Conservation (phyloP, 1,139 yeast species). For the Suhomyces chickasaworum region DNA sequence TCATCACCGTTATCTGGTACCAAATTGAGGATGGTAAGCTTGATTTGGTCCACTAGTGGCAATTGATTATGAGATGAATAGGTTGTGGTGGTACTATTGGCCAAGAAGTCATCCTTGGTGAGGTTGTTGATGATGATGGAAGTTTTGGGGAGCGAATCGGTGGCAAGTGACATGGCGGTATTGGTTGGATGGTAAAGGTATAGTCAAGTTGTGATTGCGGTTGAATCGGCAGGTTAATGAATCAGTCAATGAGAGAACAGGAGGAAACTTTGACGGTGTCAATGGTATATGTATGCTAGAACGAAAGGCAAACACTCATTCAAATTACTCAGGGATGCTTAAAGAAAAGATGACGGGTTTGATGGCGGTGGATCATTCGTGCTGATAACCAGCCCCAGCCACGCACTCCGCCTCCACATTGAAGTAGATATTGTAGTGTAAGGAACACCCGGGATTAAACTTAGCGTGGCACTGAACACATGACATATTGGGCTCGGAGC, state of each 20-base stretch:
- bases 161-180: constrained; percentile 9
- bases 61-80: constrained; percentile 13
- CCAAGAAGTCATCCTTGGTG: constrained; percentile 34
- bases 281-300: background rate
- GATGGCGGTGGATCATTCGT: background rate
- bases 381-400: constrained; percentile 2
- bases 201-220: background rate
- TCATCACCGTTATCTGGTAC: constrained; percentile 17
- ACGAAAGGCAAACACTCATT: background rate
- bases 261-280: background rate
- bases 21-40: constrained; percentile 34
- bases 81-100: background rate
- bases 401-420: constrained; percentile 17
- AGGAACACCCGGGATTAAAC: constrained; percentile 44
- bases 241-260: background rate
- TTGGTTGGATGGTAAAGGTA: background rate
- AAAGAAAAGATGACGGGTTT: background rate
- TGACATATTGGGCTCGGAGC: constrained; percentile 16
- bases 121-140: constrained; percentile 43
- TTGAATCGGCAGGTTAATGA: background rate
- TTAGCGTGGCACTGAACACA: constrained; percentile 32
- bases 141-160: constrained; percentile 25
- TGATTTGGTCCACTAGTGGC: constrained; percentile 40
- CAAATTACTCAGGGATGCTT: background rate
- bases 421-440: constrained; percentile 42